These are phyloP conservation scores for Xylaria sp. DNA, from an alignment of 2,329 filamentous ascomycete genomes.

Conservation along the genomic window DNA sequence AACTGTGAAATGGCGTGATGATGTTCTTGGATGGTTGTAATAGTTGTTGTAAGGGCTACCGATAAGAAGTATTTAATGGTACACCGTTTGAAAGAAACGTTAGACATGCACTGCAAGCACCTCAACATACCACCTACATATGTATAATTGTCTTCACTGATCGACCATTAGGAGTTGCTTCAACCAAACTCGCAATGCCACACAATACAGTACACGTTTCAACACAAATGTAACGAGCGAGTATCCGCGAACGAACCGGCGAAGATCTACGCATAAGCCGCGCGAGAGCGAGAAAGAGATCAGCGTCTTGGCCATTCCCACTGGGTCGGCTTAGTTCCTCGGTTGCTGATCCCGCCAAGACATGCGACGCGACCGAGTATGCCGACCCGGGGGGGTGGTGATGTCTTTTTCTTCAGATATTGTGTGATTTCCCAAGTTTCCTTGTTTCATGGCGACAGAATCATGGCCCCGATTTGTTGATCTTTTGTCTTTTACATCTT, in stretches of 20 bases:
- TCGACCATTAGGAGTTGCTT: slow-evolving; percentile 6
- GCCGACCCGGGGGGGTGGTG: not conserved
- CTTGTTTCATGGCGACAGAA: slow-evolving; percentile 1
- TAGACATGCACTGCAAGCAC: not conserved
- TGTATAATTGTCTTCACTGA: not conserved
- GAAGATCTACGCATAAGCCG: slow-evolving; percentile 16
- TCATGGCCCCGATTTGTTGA: not conserved
- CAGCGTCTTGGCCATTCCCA: not conserved
- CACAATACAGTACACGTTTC: slow-evolving; percentile 26
- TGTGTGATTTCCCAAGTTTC: slow-evolving; percentile 17
- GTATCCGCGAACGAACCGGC: slow-evolving; percentile 12
- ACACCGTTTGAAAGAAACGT: not conserved
- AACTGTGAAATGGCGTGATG: slow-evolving; percentile 19
- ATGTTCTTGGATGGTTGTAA: not conserved
- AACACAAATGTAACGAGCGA: not conserved
- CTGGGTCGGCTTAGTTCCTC: not conserved
- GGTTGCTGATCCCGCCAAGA: slow-evolving; percentile 21
- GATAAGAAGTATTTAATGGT: not conserved
- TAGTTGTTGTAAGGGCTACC: not conserved
- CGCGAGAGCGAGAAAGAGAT: slow-evolving; percentile 6
- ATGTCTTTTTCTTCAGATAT: slow-evolving; percentile 7
- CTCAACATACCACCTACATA: not conserved
- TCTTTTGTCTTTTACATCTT: not conserved
- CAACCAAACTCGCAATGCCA: not conserved
- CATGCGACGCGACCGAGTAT: slow-evolving; percentile 12